phyloP scores from a whole-genome alignment of 345 rosid species.

The Gossypium thurberi region DNA sequence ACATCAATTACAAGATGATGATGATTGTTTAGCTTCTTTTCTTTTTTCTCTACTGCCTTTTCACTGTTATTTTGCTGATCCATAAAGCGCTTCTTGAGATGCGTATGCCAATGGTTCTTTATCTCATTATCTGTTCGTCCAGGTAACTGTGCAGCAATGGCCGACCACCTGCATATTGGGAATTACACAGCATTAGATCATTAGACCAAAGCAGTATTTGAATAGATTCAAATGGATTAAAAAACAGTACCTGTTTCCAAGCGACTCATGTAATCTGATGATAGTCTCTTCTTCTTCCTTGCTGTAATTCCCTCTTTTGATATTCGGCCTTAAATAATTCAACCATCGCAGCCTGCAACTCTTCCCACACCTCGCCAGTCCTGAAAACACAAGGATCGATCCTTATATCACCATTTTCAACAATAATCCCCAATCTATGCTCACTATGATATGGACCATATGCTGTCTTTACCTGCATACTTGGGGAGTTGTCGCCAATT shows the following conservation, averaged over 20 bases:
- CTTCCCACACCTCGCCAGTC: conserved; percentile 56
- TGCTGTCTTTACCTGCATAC: conserved; percentile 37
- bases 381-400: conserved; percentile 18
- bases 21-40: not conserved
- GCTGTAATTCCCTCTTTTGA: conserved; percentile 50
- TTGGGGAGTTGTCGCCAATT: conserved; percentile 65
- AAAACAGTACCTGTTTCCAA: conserved; percentile 41
- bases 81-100: conserved; percentile 35
- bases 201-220: too few relatives aligned
- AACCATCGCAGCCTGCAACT: conserved; percentile 61
- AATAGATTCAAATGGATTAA: too few relatives aligned
- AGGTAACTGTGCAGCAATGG: conserved; percentile 21
- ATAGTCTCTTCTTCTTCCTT: conserved; percentile 48
- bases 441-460: too few relatives aligned
- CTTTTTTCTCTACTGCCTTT: not conserved
- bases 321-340: conserved; percentile 50
- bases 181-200: too few relatives aligned
- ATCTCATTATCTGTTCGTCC: conserved; percentile 57
- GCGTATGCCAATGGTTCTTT: conserved; percentile 63
- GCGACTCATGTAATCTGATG: conserved; percentile 27
- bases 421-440: too few relatives aligned
- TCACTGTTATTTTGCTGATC: not conserved
- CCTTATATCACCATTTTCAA: not conserved
- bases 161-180: conserved; percentile 40
- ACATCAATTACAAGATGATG: not conserved